Base-by-base conservation (phyloP, 495 filamentous ascomycete species). In the Astrothelium subdiscretum region DNA sequence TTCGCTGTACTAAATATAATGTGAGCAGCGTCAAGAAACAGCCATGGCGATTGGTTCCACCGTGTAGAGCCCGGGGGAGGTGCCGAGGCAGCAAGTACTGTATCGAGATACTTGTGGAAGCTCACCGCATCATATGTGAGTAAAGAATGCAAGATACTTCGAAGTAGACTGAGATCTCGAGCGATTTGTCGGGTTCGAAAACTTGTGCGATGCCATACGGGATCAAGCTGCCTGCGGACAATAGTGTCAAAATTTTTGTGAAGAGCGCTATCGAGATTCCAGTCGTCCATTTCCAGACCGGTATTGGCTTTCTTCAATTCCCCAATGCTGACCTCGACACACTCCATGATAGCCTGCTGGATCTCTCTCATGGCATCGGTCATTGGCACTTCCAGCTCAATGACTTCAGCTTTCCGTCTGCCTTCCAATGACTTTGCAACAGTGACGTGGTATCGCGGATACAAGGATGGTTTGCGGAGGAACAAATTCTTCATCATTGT, bases 381-480 rank as follows among this genome's bases (percentile, higher is more conserved):
- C 92, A 98, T 97, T 31, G 89, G 86, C n/a, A 97, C 87, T 70
- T 96, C 92, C 12, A 97, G 78, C 69, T 98, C 94, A 38, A 98
- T 95, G 40, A 98, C 94, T 74, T 97, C 94, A 0, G 94, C 92
- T 70, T 95, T 96, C 72, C 90, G 88, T 68, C 82, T 86, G 71
- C 90, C 92, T 73, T 98, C 92, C 3, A 98, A 75, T 0, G 91
- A 89, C 66, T 91, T 85, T 0, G 89, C 88, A 2, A 98, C 90
- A 3, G 87, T 85, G 48, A 96, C 81, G 69, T 97, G 92, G 67
- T 96, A 98, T n/a, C 94, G 83, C 11, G 94, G 94, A 87, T 94
- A 98, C 10, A 98, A 74, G 0, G 91, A 90, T 12, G 87, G 85
- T 66, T 91, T 96, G 20, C 88, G 85, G 13, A 98, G 80, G 69